Base-by-base conservation (phyloP, 1,284 basidiomycete genomes). In the Ganoderma resinaceum region DNA sequence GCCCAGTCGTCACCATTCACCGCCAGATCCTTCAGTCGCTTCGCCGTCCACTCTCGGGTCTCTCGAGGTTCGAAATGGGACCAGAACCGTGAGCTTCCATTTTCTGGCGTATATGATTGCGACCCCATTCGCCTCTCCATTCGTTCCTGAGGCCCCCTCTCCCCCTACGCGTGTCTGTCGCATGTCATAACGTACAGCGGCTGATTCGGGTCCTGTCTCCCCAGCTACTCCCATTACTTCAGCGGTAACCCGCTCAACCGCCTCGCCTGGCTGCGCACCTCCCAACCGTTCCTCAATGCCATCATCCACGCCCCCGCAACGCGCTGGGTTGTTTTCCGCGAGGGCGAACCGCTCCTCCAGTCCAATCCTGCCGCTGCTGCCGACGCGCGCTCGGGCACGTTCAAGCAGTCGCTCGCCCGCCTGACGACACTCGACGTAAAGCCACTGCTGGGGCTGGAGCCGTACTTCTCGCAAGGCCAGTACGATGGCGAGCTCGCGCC, bases 171-270 rank as follows among this genome's bases (percentile, higher is more conserved):
- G 57, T 42, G 52, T 29, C 23, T 12, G 37, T 33, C 57, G 63
- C 71, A 62, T 63, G 61, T 52, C 46, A 62, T 65, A 61, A 61
- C 64, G 64, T 65, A 64, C 60, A 31, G 38, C 16, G 29, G 63
- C 70, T 71, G 70, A 75, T 74, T 65, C 72, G 70, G 74, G 66
- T 68, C 71, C 68, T 35, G 14, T 31, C 53, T 55, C 4, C 42
- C 59, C 69, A 77, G 76, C 49, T 73, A 77, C 72, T 75, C 86
- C 71, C 92, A 93, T 78, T 89, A 91, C 82, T 89, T 91, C 75
- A 85, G 89, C 61, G 94, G 94, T 61, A 92, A 92, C 18, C 93
- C 94, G 20, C 83, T 96, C 49, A 97, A 97, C 80, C 89, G 95
- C 42, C 85, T 97, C 33, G 91, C 94, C 0, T 97, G 95, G 91